These are phyloP conservation scores for Fusarium sp. DNA, from an alignment of 2,329 filamentous ascomycete species.

Conservation along the genomic window DNA sequence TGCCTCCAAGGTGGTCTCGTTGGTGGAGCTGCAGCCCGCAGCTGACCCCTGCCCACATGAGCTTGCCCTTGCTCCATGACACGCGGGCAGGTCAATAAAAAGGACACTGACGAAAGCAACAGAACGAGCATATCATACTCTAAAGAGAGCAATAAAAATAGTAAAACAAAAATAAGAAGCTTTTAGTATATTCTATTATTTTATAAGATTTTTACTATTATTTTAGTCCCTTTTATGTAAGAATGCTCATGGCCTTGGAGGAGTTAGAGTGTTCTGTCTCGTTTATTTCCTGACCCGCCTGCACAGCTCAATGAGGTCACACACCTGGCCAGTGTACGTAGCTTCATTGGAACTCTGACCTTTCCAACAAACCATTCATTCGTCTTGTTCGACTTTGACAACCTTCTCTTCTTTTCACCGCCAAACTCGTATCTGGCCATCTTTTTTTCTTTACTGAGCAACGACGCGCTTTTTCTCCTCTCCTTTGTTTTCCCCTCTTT, in stretches of 20 bases:
- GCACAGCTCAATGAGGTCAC: slow-evolving; percentile 7
- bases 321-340: slow-evolving; percentile 6
- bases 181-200: not conserved
- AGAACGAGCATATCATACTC: not conserved
- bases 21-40: not conserved
- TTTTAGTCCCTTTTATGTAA: not conserved
- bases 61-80: not conserved
- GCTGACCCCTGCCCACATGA: slow-evolving; percentile 10
- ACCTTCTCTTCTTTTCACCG: not conserved
- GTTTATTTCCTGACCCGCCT: not conserved
- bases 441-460: not conserved
- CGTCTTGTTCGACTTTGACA: not conserved
- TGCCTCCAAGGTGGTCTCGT: not conserved
- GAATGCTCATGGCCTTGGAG: not conserved
- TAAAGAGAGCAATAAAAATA: not conserved
- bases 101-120: not conserved
- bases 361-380: not conserved
- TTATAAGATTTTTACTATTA: too few relatives aligned
- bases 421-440: slow-evolving; percentile 9
- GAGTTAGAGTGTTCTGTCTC: not conserved
- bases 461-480: not conserved
- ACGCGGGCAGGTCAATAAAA: not conserved
- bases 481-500: slow-evolving; percentile 1
- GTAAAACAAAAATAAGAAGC: not conserved
- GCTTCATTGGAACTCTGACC: not conserved